These are phyloP conservation scores for Thielaviopsis musarum DNA, from an alignment of 2,329 filamentous ascomycete species.

Conservation along the genomic window DNA sequence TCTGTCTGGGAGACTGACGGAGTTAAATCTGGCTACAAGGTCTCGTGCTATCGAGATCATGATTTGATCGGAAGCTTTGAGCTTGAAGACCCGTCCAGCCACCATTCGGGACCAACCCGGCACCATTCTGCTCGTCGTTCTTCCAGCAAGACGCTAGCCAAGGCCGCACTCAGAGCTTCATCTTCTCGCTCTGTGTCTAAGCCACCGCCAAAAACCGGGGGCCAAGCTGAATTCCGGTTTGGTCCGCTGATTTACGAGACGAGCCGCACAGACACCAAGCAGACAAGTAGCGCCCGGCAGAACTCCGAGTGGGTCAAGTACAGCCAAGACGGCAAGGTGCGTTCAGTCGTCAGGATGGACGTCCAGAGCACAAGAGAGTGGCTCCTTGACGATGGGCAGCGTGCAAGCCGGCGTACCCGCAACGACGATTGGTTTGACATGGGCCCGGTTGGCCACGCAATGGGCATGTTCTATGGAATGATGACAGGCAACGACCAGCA, in stretches of 20 bases:
- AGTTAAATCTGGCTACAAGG: not conserved
- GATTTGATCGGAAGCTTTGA: not conserved
- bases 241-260: not conserved
- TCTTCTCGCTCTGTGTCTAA: not conserved
- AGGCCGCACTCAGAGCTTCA: not conserved
- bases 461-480: not conserved
- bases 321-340: not conserved
- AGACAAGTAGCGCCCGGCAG: not conserved
- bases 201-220: not conserved
- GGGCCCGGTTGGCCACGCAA: not conserved
- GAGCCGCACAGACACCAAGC: not conserved
- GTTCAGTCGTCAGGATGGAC: not conserved
- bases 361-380: not conserved
- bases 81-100: not conserved
- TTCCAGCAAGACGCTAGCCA: not conserved
- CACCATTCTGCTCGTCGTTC: not conserved
- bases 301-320: not conserved
- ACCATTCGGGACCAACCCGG: not conserved
- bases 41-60: not conserved
- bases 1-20: not conserved
- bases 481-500: not conserved
- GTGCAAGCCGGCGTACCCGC: not conserved
- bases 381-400: not conserved
- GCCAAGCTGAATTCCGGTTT: not conserved
- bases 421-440: not conserved